A percentile compares a stretch with the other conserved stretches of the same genome.
phyloP scores from a whole-genome alignment of 441 rosid genomes.

The Omphalea diandra region DNA sequence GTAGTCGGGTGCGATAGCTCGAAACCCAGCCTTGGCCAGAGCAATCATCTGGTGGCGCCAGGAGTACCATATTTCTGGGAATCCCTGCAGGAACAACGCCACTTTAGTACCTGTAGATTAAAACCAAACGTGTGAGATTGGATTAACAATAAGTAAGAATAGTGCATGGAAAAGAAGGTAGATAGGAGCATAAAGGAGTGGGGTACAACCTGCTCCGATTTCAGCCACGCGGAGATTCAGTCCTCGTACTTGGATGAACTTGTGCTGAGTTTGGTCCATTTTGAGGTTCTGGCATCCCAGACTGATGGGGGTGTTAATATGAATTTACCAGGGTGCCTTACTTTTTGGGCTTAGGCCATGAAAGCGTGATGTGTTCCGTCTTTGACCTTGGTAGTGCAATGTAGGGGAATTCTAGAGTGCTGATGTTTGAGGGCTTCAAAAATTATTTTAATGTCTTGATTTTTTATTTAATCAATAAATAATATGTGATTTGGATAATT shows the following conservation, averaged over 20 bases:
- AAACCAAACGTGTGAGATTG: neutral
- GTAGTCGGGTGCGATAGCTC: constrained; percentile 50
- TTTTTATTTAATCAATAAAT: no score
- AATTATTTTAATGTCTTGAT: no score
- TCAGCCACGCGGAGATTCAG: constrained; percentile 47
- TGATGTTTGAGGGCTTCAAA: no score
- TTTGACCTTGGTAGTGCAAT: no score
- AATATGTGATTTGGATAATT: no score
- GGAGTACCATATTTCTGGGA: constrained; percentile 67
- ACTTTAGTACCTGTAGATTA: constrained; percentile 33
- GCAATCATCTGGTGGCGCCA: constrained; percentile 66
- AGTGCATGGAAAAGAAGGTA: neutral
- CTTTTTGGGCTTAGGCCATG: no score
- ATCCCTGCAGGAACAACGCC: constrained; percentile 56
- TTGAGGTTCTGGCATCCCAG: neutral
- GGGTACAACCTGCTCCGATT: constrained; percentile 34
- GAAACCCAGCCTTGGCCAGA: constrained; percentile 42
- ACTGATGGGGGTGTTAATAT: no score
- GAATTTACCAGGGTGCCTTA: no score
- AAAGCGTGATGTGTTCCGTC: no score
- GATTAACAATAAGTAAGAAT: neutral
- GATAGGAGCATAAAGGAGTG: neutral
- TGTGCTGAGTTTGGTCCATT: constrained; percentile 44
- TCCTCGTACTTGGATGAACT: constrained; percentile 31
- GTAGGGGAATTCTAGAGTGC: no score